Evolutionary conservation across 2,329 filamentous ascomycete genomes (phyloP).

Genomic region (Botryotinia narcissicola): DNA sequence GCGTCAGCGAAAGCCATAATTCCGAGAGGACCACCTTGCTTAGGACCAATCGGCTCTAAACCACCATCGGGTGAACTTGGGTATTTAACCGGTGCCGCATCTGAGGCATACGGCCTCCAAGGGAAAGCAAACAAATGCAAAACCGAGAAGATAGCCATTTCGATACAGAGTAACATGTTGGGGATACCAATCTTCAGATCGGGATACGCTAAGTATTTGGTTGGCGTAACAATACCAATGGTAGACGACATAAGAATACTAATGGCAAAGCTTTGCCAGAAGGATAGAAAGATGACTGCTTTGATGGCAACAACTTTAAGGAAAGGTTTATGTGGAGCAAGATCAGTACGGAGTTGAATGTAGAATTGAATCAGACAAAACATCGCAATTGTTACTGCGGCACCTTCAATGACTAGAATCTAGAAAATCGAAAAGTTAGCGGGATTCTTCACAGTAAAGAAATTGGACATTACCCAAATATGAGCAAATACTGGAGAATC

Average conservation of each 20-base stretch:
- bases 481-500: slow-evolving; percentile 77
- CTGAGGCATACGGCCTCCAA: slow-evolving; percentile 63
- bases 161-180: slow-evolving; percentile 72
- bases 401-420: slow-evolving; percentile 65
- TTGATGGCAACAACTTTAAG: slow-evolving; percentile 85
- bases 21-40: slow-evolving; percentile 64
- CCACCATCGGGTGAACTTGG: not conserved
- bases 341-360: slow-evolving; percentile 66
- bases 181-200: slow-evolving; percentile 82
- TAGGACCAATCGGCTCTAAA: slow-evolving; percentile 46
- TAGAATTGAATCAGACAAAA: slow-evolving; percentile 89
- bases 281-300: slow-evolving; percentile 85
- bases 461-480: slow-evolving; percentile 63
- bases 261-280: slow-evolving; percentile 73
- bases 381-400: slow-evolving; percentile 80
- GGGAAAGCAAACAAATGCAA: slow-evolving; percentile 82
- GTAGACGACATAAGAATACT: slow-evolving; percentile 55
- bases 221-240: slow-evolving; percentile 42
- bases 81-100: slow-evolving; percentile 4
- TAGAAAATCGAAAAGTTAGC: slow-evolving; percentile 36
- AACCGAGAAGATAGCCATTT: slow-evolving; percentile 79
- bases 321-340: slow-evolving; percentile 69
- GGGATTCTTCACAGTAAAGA: not conserved
- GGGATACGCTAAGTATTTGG: slow-evolving; percentile 58
- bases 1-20: slow-evolving; percentile 66